Percentiles rank a stretch among this genome's conserved stretches.
These are phyloP conservation scores for Dendrobium catenatum DNA, from an alignment of 106 monocot species.

Conservation along the genomic window DNA sequence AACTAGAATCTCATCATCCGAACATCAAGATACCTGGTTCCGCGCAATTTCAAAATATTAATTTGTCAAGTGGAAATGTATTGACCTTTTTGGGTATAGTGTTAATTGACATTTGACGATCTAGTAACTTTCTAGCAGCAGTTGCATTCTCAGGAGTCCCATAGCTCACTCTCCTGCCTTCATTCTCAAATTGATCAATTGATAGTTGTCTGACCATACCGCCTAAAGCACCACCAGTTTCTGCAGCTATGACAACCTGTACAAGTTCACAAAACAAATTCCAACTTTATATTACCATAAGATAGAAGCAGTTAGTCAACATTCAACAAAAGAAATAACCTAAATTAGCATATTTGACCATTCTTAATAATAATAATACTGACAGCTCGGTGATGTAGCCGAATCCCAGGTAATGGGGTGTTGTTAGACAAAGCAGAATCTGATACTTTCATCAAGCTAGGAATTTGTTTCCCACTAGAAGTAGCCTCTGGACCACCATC, in stretches of 20 bases:
- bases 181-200: constrained; percentile 99
- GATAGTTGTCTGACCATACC: constrained; percentile 95
- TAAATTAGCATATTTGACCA: not conserved
- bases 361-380: constrained; percentile 15
- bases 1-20: no score
- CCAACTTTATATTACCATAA: not conserved
- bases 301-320: not conserved
- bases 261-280: not conserved
- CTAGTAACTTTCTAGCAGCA: constrained; percentile 90
- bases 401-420: constrained; percentile 50
- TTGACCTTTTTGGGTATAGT: constrained; percentile 95
- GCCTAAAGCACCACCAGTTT: constrained; percentile 93
- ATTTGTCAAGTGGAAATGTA: not conserved
- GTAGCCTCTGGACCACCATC: constrained; percentile 60
- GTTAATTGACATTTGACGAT: constrained; percentile 95
- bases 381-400: constrained; percentile 97
- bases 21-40: no score
- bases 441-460: constrained; percentile 51
- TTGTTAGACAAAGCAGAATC: constrained; percentile 47
- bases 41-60: not conserved
- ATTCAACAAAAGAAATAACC: not conserved
- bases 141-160: constrained; percentile 96
- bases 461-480: constrained; percentile 55
- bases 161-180: constrained; percentile 95
- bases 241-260: constrained; percentile 97